Base-by-base conservation (phyloP, 2,329 filamentous ascomycete species). In the Metarhizium brunneum region DNA sequence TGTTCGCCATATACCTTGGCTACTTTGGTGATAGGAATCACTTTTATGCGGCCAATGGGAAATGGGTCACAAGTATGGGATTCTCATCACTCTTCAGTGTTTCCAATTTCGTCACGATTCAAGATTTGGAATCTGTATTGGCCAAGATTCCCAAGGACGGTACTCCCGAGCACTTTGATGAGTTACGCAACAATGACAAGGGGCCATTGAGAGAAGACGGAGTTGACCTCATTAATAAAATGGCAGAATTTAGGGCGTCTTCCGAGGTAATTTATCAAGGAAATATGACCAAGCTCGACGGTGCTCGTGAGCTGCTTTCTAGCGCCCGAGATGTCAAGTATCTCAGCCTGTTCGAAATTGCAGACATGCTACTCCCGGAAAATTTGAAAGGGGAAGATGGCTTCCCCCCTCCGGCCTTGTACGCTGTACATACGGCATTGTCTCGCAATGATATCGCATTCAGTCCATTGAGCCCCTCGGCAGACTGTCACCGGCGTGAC, bases 361-460 rank as follows among this genome's bases (percentile, higher is more conserved):
- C 80, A 6, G 69, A 75, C 18, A 62, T 69, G 20, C 61, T 81
- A 20, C 68, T 80, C 11, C 69, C 71, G 2, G 57, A 63, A 8
- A 62, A 67, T 10, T 62, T 70, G 43, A 73, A 70, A 56, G 57
- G 60, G 1, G 65, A 68, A 25, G 68, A 66, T 1, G 69, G 68
- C 10, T 77, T 78, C 54, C 70, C 76, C 0, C 60, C 76, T 1
- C 63, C 75, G 32, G 76, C 79, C 8, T 69, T 90, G 5, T 88
- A 90, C 63, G 87, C 88, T 4, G 82, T 91, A 6, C 85, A 90
- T 61, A 81, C 81, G 55, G 79, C 85, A 8, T 66, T 92, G 7
- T 67, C 77, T 29, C 74, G 77, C 45, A 78, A 84, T 57, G 82
- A 85, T 8, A 75, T 83, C 54, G 81, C 64, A 25, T 88, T 91